A percentile compares a stretch with the other conserved stretches of the same genome.
These are phyloP conservation scores for Didymellaceae sp. DNA, from an alignment of 2,329 filamentous ascomycete species.

Conservation along the genomic window DNA sequence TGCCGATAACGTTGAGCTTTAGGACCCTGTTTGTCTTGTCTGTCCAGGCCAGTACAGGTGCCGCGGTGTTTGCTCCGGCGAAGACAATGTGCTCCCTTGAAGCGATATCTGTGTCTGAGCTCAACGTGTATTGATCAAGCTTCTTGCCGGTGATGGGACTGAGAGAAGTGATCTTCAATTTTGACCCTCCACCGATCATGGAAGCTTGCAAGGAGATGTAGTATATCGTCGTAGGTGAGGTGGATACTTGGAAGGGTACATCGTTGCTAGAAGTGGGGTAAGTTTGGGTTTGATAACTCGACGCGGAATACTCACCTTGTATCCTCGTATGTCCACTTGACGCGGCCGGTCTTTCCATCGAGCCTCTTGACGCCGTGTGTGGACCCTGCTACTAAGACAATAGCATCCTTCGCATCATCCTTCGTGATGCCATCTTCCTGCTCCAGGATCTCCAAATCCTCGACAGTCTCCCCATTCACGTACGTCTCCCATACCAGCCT, in stretches of 20 bases:
- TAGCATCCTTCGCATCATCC: conserved; percentile 66
- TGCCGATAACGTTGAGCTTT: conserved; percentile 72
- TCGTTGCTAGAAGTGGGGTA: conserved; percentile 61
- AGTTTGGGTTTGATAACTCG: conserved; percentile 8
- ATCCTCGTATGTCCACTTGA: conserved; percentile 81
- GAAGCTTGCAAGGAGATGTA: conserved; percentile 76
- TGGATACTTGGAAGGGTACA: conserved; percentile 76
- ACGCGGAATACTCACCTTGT: conserved; percentile 51
- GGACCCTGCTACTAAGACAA: conserved; percentile 69
- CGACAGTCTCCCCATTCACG: conserved; percentile 63
- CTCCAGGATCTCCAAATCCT: conserved; percentile 79
- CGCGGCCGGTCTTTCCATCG: conserved; percentile 72
- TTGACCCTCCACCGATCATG: conserved; percentile 67
- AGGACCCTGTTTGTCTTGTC: conserved; percentile 68
- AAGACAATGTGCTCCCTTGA: conserved; percentile 71
- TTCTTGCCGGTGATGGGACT: conserved; percentile 76
- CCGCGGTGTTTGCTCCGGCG: conserved; percentile 76
- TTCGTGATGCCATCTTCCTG: conserved; percentile 63
- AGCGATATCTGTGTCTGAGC: conserved; percentile 75
- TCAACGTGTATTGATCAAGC: conserved; percentile 72
- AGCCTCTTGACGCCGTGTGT: conserved; percentile 71
- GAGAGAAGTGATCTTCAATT: conserved; percentile 75
- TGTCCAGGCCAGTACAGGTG: conserved; percentile 78
- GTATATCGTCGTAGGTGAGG: conserved; percentile 72
- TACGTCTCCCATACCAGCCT: conserved; percentile 75